A percentile compares a stretch with the other conserved stretches of the same genome.
phyloP scores from a whole-genome alignment of 257 asterid genomes.

The Fraxinus americana region DNA sequence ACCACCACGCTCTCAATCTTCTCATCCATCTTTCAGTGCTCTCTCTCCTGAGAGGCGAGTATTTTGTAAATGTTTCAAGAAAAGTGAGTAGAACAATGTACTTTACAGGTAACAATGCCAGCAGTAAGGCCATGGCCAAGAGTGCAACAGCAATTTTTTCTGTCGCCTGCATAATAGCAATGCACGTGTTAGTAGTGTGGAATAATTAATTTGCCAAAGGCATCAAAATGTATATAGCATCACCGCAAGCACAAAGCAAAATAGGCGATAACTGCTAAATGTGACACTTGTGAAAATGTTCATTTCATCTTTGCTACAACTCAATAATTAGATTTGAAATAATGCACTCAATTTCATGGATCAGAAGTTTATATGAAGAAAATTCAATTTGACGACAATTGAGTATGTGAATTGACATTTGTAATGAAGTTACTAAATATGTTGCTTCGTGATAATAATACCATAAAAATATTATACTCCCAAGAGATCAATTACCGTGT shows the following conservation, averaged over 20 bases:
- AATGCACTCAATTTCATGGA: background rate
- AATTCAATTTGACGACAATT: background rate
- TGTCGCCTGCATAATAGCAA: slow-evolving; percentile 59
- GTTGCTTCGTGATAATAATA: background rate
- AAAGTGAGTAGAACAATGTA: slow-evolving; percentile 53
- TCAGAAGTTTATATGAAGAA: background rate
- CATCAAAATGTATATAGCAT: background rate
- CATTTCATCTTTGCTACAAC: background rate
- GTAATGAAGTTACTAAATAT: background rate
- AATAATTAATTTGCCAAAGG: background rate
- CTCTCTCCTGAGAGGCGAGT: slow-evolving; percentile 69
- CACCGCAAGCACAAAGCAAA: background rate
- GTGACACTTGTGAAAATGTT: background rate
- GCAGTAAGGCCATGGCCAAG: slow-evolving; percentile 49
- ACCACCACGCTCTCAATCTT: slow-evolving; percentile 94
- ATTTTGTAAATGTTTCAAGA: slow-evolving; percentile 68
- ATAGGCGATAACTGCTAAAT: too few relatives aligned
- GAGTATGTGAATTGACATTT: background rate
- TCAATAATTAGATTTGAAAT: background rate
- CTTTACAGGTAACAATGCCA: slow-evolving; percentile 61
- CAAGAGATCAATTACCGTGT: background rate
- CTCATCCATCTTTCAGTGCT: slow-evolving; percentile 83
- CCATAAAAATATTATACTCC: background rate
- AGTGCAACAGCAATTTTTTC: slow-evolving; percentile 67
- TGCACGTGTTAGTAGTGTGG: background rate